Evolutionary conservation across 768 basidiomycete species (phyloP).

Genomic region (Melanogaster broomeanus): DNA sequence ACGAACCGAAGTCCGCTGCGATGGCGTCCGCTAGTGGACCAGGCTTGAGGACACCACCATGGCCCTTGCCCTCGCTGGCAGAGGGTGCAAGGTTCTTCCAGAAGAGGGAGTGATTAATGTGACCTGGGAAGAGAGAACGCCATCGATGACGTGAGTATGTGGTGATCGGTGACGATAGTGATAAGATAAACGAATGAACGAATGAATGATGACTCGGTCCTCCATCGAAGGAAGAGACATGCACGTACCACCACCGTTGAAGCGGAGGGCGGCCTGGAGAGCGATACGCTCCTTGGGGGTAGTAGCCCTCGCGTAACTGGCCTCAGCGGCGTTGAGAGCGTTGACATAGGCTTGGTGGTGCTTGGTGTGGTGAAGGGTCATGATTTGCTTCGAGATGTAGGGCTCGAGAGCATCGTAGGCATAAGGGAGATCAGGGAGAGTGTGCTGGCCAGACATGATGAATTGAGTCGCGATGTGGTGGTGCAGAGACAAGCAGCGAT

Average conservation of each 20-base stretch:
- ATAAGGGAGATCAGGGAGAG: constrained; percentile 75
- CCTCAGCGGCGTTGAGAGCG: constrained; percentile 88
- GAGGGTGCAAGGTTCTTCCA: constrained; percentile 90
- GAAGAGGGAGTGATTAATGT: constrained; percentile 95
- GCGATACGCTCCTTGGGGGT: constrained; percentile 81
- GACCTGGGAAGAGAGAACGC: constrained; percentile 63
- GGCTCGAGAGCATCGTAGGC: constrained; percentile 90
- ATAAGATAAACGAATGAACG: constrained; percentile 13
- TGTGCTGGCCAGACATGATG: constrained; percentile 44
- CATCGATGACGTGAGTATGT: constrained; percentile 9
- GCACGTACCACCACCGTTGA: constrained; percentile 90
- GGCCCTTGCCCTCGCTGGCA: constrained; percentile 50
- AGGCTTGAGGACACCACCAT: constrained; percentile 57
- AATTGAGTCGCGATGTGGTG: constrained; percentile 10
- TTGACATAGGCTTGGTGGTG: constrained; percentile 96
- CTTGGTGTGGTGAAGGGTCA: constrained; percentile 92
- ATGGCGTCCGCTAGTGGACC: constrained; percentile 74
- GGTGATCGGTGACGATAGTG: constrained; percentile 11
- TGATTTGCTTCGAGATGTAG: constrained; percentile 89
- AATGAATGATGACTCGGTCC: not conserved
- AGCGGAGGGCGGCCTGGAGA: constrained; percentile 89
- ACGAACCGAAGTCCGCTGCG: constrained; percentile 58
- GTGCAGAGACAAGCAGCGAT: not conserved
- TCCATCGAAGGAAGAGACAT: constrained; percentile 17
- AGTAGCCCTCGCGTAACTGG: constrained; percentile 62